Base-by-base conservation (phyloP, 2,329 filamentous ascomycete genomes). In the Fusarium anthophilum region DNA sequence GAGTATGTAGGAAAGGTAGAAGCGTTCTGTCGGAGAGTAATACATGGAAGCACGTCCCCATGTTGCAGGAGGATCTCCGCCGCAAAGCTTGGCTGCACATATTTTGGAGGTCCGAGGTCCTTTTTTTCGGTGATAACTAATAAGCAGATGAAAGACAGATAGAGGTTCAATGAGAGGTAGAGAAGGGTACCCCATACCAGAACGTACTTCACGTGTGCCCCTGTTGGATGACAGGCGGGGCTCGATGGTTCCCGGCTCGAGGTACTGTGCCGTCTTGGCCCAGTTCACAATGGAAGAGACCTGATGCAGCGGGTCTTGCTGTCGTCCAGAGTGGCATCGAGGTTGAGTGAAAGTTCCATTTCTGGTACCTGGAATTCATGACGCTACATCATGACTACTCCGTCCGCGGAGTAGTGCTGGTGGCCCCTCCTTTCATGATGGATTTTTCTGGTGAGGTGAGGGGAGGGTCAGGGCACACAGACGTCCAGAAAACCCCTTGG, bases 401-500 rank as follows among this genome's bases (percentile, higher is more conserved):
- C 37, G 43, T 69, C 55, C 48, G 63, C 53, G 67, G 64, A 65
- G 58, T 69, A 63, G 58, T 57, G 55, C 39, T 69, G 59, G 63
- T 35, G 63, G 68, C 63, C 71, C 71, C 71, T 69, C 67, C 67
- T 72, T 74, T 67, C 63, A 69, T 65, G 72, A 72, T 59, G 55
- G 30, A 30, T 51, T 48, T 63, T 70, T 59, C 61, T 59, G n/a
- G 48, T 50, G 48, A 73, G 30, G 30, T 32, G 30, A 32, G 30
- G 63, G 64, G 30, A 32, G 30, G 63, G 64, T 32, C 63, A 71
- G 72, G 64, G 69, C 48, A 72, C 56, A 56, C 65, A 66, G 39
- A 28, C 51, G 69, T 38, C 38, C 22, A 51, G 48, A 50, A 69
- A 69, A 55, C 37, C 67, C 45, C 50, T 72, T 74, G 63, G 48